phyloP scores from a whole-genome alignment of 2,329 filamentous ascomycete genomes.

The Myriosclerotinia curreyana region DNA sequence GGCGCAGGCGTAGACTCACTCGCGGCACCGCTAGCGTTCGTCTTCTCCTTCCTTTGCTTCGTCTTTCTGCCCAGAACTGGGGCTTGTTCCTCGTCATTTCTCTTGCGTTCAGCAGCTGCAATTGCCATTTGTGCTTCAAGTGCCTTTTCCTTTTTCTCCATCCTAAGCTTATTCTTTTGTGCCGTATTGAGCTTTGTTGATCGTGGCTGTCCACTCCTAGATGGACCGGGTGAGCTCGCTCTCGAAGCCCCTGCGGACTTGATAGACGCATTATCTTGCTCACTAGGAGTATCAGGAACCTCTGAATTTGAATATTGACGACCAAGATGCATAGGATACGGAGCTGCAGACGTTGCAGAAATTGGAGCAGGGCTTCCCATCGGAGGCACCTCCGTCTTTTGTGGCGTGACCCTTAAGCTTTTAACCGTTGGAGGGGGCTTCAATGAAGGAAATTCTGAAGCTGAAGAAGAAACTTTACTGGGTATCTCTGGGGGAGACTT shows the following conservation, averaged over 20 bases:
- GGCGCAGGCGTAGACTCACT: constrained; percentile 34
- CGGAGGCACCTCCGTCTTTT: constrained; percentile 57
- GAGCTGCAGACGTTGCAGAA: constrained; percentile 40
- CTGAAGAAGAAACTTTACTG: constrained; percentile 26
- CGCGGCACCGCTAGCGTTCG: constrained; percentile 36
- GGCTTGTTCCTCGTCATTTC: constrained; percentile 52
- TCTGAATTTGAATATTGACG: constrained; percentile 50
- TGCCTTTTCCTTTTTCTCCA: constrained; percentile 62
- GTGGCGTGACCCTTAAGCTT: constrained; percentile 67
- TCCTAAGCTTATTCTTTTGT: constrained; percentile 71
- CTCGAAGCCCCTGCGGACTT: constrained; percentile 70
- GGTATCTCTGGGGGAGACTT: constrained; percentile 36
- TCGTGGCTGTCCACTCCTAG: constrained; percentile 56
- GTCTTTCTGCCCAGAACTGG: constrained; percentile 79
- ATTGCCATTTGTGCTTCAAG: constrained; percentile 50
- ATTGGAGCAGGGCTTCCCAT: constrained; percentile 35
- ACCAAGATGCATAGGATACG: constrained; percentile 45
- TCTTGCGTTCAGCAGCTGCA: constrained; percentile 46
- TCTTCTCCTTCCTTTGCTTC: constrained; percentile 76
- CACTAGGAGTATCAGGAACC: constrained; percentile 72
- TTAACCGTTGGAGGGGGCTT: constrained; percentile 46
- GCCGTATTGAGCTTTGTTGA: constrained; percentile 67
- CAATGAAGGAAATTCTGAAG: constrained; percentile 51
- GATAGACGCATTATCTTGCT: constrained; percentile 71
- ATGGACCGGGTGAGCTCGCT: constrained; percentile 66